Base-by-base conservation (phyloP, 1,139 yeast genomes). In the Zhuliangozyma parablackwelliae region DNA sequence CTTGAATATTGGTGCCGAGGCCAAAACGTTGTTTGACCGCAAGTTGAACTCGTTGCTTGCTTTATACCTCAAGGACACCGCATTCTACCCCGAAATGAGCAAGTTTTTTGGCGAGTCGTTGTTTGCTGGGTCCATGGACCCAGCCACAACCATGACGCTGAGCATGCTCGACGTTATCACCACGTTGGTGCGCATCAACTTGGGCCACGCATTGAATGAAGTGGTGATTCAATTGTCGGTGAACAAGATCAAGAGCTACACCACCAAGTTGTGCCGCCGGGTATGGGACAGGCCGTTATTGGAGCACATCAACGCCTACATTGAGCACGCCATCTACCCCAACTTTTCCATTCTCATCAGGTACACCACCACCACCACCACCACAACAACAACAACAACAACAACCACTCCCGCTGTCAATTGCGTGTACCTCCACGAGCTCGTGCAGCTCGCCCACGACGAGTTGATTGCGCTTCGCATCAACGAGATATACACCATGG, bases 401-500 rank as follows among this genome's bases (percentile, higher is more conserved):
- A 37, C 39, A 6, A 31, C 35, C 8, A n/a, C n/a, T n/a, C 46
- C 45, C 25, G 41, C 51, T 3, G 34, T 46, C 28, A 45, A 55
- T 11, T 47, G 49, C 25, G 35, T 47, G 8, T 56, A 59, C 36
- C 48, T 59, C 12, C 49, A 50, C 32, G 65, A 68, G 33, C 51
- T 70, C 29, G 53, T 61, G n/a, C 59, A 60, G 36, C 65, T 74
- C 13, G 60, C 75, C 41, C 59, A 69, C 43, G 65, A 60, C 42
- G 75, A 75, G 43, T 52, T 80, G 26, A 69, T 75, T 0, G 59
- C 68, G 16, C 54, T 80, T 27, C 57, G 96, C 40, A 78, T 75
- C 1, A 50, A 56, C 1, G 95, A 90, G 53, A 73, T 86, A 13
- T 86, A 75, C 51, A 79, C 77, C 21, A 72, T 89, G 31, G 78